phyloP scores from a whole-genome alignment of 2,329 filamentous ascomycete species.

The Colletotrichum sp. region DNA sequence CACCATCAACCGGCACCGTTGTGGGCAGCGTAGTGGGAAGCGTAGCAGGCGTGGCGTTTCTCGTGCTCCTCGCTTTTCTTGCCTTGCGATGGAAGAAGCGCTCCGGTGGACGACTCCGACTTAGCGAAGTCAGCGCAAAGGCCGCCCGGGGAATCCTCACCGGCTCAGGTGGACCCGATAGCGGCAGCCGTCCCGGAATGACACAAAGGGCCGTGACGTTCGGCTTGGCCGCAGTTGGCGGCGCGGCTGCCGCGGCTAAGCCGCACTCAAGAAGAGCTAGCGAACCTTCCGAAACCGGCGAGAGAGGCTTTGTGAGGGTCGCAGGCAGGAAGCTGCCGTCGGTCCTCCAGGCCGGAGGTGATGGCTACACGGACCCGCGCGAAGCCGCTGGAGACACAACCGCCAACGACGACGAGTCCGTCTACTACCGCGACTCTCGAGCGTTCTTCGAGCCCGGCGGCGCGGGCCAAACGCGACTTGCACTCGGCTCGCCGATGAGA shows the following conservation, averaged over 20 bases:
- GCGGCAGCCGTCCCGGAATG: slow-evolving; percentile 41
- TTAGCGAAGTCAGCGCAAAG: slow-evolving; percentile 42
- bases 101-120: slow-evolving; percentile 45
- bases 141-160: slow-evolving; percentile 34
- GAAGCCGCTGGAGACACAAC: slow-evolving; percentile 30
- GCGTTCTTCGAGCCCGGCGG: slow-evolving; percentile 43
- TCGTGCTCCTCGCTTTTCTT: slow-evolving; percentile 58
- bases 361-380: slow-evolving; percentile 62
- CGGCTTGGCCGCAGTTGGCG: not conserved
- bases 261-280: slow-evolving; percentile 38
- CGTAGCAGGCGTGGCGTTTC: slow-evolving; percentile 61
- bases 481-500: slow-evolving; percentile 63
- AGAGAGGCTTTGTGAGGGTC: slow-evolving; percentile 68
- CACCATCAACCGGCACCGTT: slow-evolving; percentile 32
- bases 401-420: slow-evolving; percentile 45
- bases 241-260: slow-evolving; percentile 19
- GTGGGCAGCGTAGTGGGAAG: slow-evolving; percentile 63
- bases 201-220: slow-evolving; percentile 49
- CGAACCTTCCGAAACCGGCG: slow-evolving; percentile 42
- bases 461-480: slow-evolving; percentile 39
- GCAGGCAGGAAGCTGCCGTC: slow-evolving; percentile 70
- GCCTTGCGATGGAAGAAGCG: slow-evolving; percentile 62
- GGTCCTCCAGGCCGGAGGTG: slow-evolving; percentile 65
- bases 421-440: slow-evolving; percentile 59
- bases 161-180: slow-evolving; percentile 24